phyloP scores from a whole-genome alignment of 352 stramenopile genomes.

The Elongisporangium anandrum region DNA sequence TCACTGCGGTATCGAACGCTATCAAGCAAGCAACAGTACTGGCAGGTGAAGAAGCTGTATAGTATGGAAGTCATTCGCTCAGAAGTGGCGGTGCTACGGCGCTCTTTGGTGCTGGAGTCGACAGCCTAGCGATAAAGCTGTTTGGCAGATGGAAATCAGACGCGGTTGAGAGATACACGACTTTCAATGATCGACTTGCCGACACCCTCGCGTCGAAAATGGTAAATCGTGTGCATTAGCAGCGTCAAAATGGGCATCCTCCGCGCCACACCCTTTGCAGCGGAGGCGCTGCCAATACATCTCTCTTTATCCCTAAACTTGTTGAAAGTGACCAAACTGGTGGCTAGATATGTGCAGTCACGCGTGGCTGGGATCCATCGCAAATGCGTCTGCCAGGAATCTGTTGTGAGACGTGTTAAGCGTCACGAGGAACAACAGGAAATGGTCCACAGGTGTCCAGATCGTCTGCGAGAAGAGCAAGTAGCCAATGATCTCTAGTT shows the following conservation, averaged over 20 bases:
- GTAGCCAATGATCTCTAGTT: slow-evolving; percentile 78
- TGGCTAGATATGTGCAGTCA: slow-evolving; percentile 90
- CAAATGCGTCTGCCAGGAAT: slow-evolving; percentile 93
- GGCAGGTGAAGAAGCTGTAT: background rate
- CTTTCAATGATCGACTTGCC: no score
- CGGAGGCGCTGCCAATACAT: no score
- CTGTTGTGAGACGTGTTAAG: slow-evolving; percentile 76
- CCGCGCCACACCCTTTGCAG: no score
- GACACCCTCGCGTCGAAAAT: no score
- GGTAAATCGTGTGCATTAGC: no score
- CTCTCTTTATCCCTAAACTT: no score
- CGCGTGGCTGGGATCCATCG: slow-evolving; percentile 88
- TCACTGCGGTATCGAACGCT: background rate
- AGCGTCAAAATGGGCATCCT: no score
- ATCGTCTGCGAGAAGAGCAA: slow-evolving; percentile 81
- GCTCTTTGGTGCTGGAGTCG: slow-evolving; percentile 5
- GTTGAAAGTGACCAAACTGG: no score
- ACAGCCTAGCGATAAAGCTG: slow-evolving; percentile 11
- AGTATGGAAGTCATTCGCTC: slow-evolving; percentile 1
- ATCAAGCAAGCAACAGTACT: slow-evolving; percentile 6
- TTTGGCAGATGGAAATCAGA: slow-evolving; percentile 11
- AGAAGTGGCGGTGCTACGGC: slow-evolving; percentile 9
- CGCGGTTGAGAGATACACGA: slow-evolving; percentile 7
- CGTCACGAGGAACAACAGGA: slow-evolving; percentile 71
- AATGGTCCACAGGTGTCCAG: slow-evolving; percentile 77